phyloP scores from a whole-genome alignment of 2,329 filamentous ascomycete species.

The Lasiodiplodia sp. region DNA sequence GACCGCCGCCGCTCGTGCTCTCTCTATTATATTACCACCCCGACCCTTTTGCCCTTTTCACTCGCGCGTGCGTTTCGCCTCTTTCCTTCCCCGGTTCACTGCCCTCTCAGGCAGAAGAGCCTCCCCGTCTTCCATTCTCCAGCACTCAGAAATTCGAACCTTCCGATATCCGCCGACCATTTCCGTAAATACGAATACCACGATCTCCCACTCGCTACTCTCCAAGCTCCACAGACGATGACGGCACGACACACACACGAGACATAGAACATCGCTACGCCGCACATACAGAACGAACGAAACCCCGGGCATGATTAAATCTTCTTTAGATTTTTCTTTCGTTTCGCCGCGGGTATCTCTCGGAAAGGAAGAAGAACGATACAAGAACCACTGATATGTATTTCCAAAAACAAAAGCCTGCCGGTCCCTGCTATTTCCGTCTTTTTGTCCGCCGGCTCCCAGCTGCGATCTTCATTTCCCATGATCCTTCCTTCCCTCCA shows the following conservation, averaged over 20 bases:
- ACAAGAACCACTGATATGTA: constrained; percentile 4
- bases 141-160: neutral
- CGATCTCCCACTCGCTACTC: neutral
- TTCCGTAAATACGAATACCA: neutral
- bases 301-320: neutral
- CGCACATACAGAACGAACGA: neutral
- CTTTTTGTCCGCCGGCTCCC: neutral
- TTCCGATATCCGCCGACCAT: neutral
- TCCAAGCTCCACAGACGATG: neutral
- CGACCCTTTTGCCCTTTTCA: neutral
- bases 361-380: neutral
- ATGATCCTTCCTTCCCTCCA: neutral
- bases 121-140: neutral
- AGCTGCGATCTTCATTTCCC: neutral
- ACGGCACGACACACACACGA: neutral
- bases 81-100: neutral
- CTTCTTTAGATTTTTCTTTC: constrained; percentile 3
- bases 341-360: constrained; percentile 15
- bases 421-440: neutral
- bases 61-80: neutral
- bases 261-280: neutral
- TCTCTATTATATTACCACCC: neutral
- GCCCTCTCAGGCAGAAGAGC: neutral
- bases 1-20: neutral
- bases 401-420: neutral